Evolutionary conservation across 257 asterid genomes (phyloP), one percentile per base, ranked within the genome.

Genomic region (Scutellaria baicalensis): DNA sequence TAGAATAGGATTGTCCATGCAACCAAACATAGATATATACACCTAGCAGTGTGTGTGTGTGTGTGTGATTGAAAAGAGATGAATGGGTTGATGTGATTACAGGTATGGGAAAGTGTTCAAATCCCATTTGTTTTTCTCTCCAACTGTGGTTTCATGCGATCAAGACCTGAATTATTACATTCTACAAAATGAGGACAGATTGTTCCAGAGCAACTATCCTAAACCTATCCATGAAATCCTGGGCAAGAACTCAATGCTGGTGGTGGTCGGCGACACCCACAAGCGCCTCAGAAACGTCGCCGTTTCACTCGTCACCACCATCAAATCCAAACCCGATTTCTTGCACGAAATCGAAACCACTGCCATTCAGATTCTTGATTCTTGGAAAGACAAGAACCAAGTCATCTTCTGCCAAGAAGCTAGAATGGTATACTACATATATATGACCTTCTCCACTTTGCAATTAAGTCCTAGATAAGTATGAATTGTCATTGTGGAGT

Each of bases 81-180:
- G 45, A 1, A 12, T n/a, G 27, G 44, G 10, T 38, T 39, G 27
- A 5, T 39, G 16, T 42, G 6, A 21, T 39, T 56, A 2, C 13
- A 88, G 96, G 81, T 83, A 86, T 54, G 96, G 96, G 23, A 86
- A 89, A 75, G 96, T 89, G 82, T 89, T 89, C 78, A 84, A 80
- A 74, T 89, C 96, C 62, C 96, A 89, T 49, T 62, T 89, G 47
- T 86, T 89, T 79, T 86, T 81, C 71, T 80, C 85, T 0, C 93
- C 93, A 1, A 89, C 96, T 0, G 86, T 89, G 82, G 89, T 89
- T 7, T 89, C 96, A 8, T 89, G 96, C 74, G 96, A 89, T 74
- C 82, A 84, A 66, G 96, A 89, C 45, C 84, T 89, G 23, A 89
- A 89, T 69, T 84, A 89, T 77, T 83, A 81, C 83, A 72, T 89